Percentiles rank a stretch among this genome's conserved stretches.
Conservation (phyloP, 1,284 basidiomycete species). For the Sphagnurus paluster region DNA sequence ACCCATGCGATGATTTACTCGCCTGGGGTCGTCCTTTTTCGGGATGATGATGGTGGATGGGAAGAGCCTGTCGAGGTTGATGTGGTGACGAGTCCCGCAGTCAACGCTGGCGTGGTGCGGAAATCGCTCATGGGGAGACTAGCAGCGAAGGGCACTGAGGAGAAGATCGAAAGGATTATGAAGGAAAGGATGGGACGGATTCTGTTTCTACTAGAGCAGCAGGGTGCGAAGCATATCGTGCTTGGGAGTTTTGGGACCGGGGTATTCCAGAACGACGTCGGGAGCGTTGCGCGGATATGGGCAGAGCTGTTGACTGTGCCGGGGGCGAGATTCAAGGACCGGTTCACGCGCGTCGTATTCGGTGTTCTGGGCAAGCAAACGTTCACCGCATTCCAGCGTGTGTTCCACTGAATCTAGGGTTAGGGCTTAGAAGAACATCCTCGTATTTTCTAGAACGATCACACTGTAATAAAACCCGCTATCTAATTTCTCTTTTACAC, state of each 20-base stretch:
- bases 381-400: slow-evolving; percentile 46
- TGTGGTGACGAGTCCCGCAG: slow-evolving; percentile 67
- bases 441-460: slow-evolving; percentile 22
- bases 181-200: slow-evolving; percentile 67
- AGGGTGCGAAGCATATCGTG: slow-evolving; percentile 59
- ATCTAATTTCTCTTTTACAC: not conserved
- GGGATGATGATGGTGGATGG: slow-evolving; percentile 59
- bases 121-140: slow-evolving; percentile 28
- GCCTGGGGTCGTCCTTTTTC: slow-evolving; percentile 57
- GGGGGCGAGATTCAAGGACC: slow-evolving; percentile 46
- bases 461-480: slow-evolving; percentile 10
- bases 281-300: slow-evolving; percentile 59
- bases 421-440: slow-evolving; percentile 17
- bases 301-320: slow-evolving; percentile 52
- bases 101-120: slow-evolving; percentile 66
- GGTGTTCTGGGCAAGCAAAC: slow-evolving; percentile 57
- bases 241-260: slow-evolving; percentile 78
- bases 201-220: slow-evolving; percentile 59
- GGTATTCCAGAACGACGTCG: slow-evolving; percentile 65
- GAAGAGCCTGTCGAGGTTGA: slow-evolving; percentile 58
- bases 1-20: slow-evolving; percentile 73
- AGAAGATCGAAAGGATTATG: slow-evolving; percentile 55
- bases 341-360: slow-evolving; percentile 61
- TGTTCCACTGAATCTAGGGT: slow-evolving; percentile 22
- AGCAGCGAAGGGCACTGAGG: slow-evolving; percentile 42